Evolutionary conservation across 345 rosid genomes (phyloP), one percentile per base, ranked within the genome.

Genomic region (Eucalyptus tenuipes): DNA sequence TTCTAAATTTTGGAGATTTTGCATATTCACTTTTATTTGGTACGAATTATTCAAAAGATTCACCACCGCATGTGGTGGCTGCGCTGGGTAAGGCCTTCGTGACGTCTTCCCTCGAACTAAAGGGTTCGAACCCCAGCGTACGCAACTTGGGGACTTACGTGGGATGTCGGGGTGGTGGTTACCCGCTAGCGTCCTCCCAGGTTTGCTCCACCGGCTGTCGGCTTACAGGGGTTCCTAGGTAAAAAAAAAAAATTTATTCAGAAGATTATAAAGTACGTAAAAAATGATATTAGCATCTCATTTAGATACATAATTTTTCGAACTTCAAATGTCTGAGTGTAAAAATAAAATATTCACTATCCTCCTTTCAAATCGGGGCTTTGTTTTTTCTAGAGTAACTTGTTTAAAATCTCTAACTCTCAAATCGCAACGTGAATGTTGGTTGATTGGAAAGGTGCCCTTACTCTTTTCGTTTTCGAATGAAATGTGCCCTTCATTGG

Each of bases 281-380:
- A 66, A 66, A 31, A 4, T 66, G 10, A 66, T 15, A 66, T n/a
- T 7, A n/a, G 20, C 6, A 0, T n/a, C 37, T 31, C 40, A n/a
- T 61, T 66, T 66, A 17, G 75, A 66, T 31, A 15, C 37, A 31
- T 31, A 31, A 66, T 7, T 66, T 66, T 15, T 66, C 4, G 2
- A 66, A 31, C 79, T 31, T 66, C 79, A n/a, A 64, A 64, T n/a
- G 8, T 64, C 37, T 5, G 1, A 4, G 5, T 14, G 10, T 29
- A 7, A n/a, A n/a, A 64, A 29, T n/a, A 64, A n/a, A 0, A n/a
- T 0, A n/a, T 14, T n/a, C 40, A 7, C 9, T n/a, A 4, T n/a
- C 37, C 20, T 6, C 8, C 33, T 27, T 59, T 59, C 4, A 1
- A 0, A 29, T 29, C 2, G 2, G 3, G 37, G 16, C 4, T 59